phyloP scores from a whole-genome alignment of 257 asterid genomes.

The Solanum boliviense region DNA sequence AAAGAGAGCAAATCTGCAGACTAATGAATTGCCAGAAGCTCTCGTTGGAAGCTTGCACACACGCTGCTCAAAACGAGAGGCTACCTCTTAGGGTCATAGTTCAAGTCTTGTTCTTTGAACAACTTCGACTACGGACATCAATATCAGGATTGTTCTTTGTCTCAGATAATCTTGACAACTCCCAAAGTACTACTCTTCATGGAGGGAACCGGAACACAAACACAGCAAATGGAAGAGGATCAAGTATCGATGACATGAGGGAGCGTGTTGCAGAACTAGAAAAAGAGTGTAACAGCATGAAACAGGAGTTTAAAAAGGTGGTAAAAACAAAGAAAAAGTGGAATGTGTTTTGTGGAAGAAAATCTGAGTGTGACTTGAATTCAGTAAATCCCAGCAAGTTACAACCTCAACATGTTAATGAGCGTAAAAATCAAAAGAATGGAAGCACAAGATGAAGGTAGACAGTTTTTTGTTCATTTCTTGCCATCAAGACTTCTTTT shows the following conservation, averaged over 20 bases:
- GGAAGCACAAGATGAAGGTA: not conserved
- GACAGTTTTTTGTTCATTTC: not conserved
- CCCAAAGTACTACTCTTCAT: slow-evolving; percentile 7
- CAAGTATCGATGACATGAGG: not conserved
- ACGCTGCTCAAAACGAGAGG: slow-evolving; percentile 86
- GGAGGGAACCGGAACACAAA: not conserved
- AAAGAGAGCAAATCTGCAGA: slow-evolving; percentile 68
- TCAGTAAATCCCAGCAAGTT: not conserved
- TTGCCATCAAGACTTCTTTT: not conserved
- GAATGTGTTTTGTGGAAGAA: slow-evolving; percentile 4
- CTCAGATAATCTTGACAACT: not conserved
- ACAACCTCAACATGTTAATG: not conserved
- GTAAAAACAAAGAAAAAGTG: slow-evolving; percentile 4
- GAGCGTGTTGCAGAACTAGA: not conserved
- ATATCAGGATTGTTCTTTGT: slow-evolving; percentile 79
- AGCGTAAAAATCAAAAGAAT: not conserved
- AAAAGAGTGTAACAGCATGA: slow-evolving; percentile 2
- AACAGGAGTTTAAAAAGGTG: slow-evolving; percentile 7
- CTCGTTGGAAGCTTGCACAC: slow-evolving; percentile 79
- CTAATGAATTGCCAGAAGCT: slow-evolving; percentile 86
- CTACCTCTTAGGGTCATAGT: slow-evolving; percentile 80
- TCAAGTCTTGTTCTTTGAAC: slow-evolving; percentile 81
- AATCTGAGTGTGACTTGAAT: not conserved
- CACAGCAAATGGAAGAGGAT: slow-evolving; percentile 5
- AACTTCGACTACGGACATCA: slow-evolving; percentile 69